These are phyloP conservation scores for Coniella lustricola DNA, from an alignment of 2,329 filamentous ascomycete species.

Conservation along the genomic window DNA sequence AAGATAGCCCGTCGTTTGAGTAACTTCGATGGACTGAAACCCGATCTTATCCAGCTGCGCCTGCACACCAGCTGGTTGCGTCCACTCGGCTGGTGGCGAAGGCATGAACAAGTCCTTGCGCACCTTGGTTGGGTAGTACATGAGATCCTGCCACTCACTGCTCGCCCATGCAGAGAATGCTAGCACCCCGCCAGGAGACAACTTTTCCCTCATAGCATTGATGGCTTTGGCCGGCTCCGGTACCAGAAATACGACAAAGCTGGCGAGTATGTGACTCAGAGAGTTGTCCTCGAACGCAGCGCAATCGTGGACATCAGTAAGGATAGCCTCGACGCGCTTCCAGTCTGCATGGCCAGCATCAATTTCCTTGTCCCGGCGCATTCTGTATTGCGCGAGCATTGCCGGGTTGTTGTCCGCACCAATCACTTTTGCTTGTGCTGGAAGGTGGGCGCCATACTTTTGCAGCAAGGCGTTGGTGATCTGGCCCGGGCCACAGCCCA, in stretches of 20 bases:
- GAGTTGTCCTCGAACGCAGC: slow-evolving; percentile 9
- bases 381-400: slow-evolving; percentile 14
- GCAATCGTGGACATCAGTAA: slow-evolving; percentile 12
- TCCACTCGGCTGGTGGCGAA: slow-evolving; percentile 7
- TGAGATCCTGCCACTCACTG: slow-evolving; percentile 14
- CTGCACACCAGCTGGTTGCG: slow-evolving; percentile 6
- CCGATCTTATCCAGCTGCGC: slow-evolving; percentile 5
- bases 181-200: slow-evolving; percentile 12
- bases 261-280: slow-evolving; percentile 14
- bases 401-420: slow-evolving; percentile 15
- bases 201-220: slow-evolving; percentile 7
- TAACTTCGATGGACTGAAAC: slow-evolving; percentile 13
- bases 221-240: slow-evolving; percentile 13
- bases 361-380: slow-evolving; percentile 2
- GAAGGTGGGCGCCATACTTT: slow-evolving; percentile 1
- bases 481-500: slow-evolving; percentile 17
- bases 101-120: slow-evolving; percentile 10
- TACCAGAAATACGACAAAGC: slow-evolving; percentile 14
- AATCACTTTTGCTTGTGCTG: slow-evolving; percentile 6
- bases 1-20: slow-evolving; percentile 6
- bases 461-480: slow-evolving; percentile 14
- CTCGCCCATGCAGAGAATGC: slow-evolving; percentile 12
- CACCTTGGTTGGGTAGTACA: slow-evolving; percentile 13
- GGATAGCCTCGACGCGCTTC: slow-evolving; percentile 4
- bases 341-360: slow-evolving; percentile 8